Percentiles rank a stretch among this genome's conserved stretches.
These are phyloP conservation scores for Puccinia hordei DNA, from an alignment of 1,284 basidiomycete genomes.

Conservation along the genomic window DNA sequence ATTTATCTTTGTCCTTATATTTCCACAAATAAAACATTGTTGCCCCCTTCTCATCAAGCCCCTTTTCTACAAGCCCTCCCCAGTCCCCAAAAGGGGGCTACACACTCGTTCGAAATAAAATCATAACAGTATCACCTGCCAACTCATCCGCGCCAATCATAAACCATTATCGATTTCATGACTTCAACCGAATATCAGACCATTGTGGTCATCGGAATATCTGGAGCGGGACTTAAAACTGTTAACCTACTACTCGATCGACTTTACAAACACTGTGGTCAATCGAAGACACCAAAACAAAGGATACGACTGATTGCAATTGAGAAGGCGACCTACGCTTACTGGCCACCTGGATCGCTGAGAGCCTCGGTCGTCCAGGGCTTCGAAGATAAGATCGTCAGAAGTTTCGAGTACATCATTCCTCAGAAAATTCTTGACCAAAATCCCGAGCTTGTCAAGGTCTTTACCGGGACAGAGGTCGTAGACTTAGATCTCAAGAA, in stretches of 20 bases:
- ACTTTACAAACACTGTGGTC: constrained; percentile 24
- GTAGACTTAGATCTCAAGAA: constrained; percentile 22
- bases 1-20: too few species aligned
- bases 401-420: constrained; percentile 26
- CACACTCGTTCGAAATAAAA: too few species aligned
- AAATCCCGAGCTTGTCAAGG: constrained; percentile 4
- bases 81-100: too few species aligned
- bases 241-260: constrained; percentile 24
- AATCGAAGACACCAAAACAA: background rate
- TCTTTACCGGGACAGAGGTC: constrained; percentile 35
- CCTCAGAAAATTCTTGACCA: constrained; percentile 9
- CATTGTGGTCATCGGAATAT: constrained; percentile 38
- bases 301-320: constrained; percentile 35
- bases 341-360: constrained; percentile 43
- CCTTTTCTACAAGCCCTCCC: too few species aligned
- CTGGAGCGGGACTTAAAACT: constrained; percentile 36
- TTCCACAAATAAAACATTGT: too few species aligned
- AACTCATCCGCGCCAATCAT: too few species aligned
- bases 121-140: too few species aligned
- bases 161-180: constrained; percentile 7
- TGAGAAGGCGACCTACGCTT: constrained; percentile 34
- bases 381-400: constrained; percentile 37
- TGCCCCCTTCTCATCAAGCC: too few species aligned
- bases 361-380: constrained; percentile 27
- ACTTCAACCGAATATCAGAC: constrained; percentile 4